Evolutionary conservation across 805 yeast genomes (phyloP).

Genomic region (Priceomyces melissophilus): DNA sequence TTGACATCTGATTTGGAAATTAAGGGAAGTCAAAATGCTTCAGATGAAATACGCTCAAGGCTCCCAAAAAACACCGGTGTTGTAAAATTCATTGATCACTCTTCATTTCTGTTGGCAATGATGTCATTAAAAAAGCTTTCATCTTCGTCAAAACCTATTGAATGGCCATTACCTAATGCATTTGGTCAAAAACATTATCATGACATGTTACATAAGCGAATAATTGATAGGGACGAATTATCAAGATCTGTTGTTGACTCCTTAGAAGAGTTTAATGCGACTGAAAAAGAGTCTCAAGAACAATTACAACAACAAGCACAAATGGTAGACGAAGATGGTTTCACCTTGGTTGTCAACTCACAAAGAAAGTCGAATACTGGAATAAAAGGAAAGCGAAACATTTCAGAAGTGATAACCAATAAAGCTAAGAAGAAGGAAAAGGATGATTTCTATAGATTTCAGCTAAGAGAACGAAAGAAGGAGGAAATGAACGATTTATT

Average conservation of each 20-base stretch:
- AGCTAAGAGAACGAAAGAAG: constrained; percentile 90
- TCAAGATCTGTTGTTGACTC: constrained; percentile 56
- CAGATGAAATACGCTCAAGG: constrained; percentile 23
- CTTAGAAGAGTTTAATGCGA: constrained; percentile 62
- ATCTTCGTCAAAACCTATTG: constrained; percentile 16
- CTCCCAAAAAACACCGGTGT: constrained; percentile 75
- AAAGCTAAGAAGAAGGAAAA: constrained; percentile 73
- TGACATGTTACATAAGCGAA: constrained; percentile 28
- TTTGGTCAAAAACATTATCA: constrained; percentile 44
- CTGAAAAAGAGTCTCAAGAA: constrained; percentile 62
- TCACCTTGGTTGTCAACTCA: constrained; percentile 83
- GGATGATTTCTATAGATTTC: constrained; percentile 92
- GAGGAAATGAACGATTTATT: constrained; percentile 86
- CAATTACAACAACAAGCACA: constrained; percentile 53
- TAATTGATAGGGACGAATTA: constrained; percentile 49
- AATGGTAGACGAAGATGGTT: constrained; percentile 89
- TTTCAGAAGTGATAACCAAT: constrained; percentile 36
- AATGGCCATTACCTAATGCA: constrained; percentile 36
- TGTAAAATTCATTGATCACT: constrained; percentile 69
- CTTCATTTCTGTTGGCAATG: constrained; percentile 63
- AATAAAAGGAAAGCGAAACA: constrained; percentile 53
- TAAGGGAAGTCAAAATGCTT: constrained; percentile 12
- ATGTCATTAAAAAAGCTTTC: constrained; percentile 54
- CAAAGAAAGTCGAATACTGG: constrained; percentile 80
- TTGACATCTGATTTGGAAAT: constrained; percentile 53